Evolutionary conservation across 2,329 filamentous ascomycete species (phyloP).

Genomic region (Diplodia scrobiculata): DNA sequence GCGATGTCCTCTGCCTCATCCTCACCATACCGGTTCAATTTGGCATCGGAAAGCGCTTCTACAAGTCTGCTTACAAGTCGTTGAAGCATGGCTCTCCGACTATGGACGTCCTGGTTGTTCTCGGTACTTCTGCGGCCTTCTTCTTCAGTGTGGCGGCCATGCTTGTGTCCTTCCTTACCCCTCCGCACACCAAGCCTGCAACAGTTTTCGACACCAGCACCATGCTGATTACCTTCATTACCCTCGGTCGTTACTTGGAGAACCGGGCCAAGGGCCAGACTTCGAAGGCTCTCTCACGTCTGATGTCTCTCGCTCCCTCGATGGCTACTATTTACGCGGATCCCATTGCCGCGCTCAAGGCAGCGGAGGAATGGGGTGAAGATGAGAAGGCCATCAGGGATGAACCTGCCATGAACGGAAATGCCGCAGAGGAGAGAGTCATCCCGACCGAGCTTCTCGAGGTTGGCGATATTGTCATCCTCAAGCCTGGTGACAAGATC

Average conservation of each 20-base stretch:
- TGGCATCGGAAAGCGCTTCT: slow-evolving; percentile 92
- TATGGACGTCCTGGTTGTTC: slow-evolving; percentile 94
- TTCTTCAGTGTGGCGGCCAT: slow-evolving; percentile 92
- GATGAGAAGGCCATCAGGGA: slow-evolving; percentile 43
- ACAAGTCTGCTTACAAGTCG: slow-evolving; percentile 89
- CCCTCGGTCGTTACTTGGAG: slow-evolving; percentile 85
- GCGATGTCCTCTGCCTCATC: slow-evolving; percentile 78
- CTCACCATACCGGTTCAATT: slow-evolving; percentile 95
- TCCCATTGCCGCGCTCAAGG: slow-evolving; percentile 88
- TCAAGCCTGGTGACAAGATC: slow-evolving; percentile 94
- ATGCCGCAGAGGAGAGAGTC: slow-evolving; percentile 75
- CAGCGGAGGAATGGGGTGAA: slow-evolving; percentile 74
- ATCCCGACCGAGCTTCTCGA: slow-evolving; percentile 94
- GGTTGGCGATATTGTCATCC: slow-evolving; percentile 87
- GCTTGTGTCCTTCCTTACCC: slow-evolving; percentile 73
- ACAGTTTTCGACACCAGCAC: slow-evolving; percentile 98
- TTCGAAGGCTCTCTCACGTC: slow-evolving; percentile 83
- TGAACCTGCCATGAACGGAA: slow-evolving; percentile 48
- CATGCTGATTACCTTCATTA: slow-evolving; percentile 97
- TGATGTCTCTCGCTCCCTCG: slow-evolving; percentile 94
- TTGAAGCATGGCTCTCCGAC: slow-evolving; percentile 88
- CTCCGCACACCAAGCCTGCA: slow-evolving; percentile 75
- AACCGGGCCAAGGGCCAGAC: slow-evolving; percentile 96
- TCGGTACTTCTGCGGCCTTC: slow-evolving; percentile 93
- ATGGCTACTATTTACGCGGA: slow-evolving; percentile 97